Base-by-base conservation (phyloP, 2,329 filamentous ascomycete genomes). In the Trichoderma lentiforme region DNA sequence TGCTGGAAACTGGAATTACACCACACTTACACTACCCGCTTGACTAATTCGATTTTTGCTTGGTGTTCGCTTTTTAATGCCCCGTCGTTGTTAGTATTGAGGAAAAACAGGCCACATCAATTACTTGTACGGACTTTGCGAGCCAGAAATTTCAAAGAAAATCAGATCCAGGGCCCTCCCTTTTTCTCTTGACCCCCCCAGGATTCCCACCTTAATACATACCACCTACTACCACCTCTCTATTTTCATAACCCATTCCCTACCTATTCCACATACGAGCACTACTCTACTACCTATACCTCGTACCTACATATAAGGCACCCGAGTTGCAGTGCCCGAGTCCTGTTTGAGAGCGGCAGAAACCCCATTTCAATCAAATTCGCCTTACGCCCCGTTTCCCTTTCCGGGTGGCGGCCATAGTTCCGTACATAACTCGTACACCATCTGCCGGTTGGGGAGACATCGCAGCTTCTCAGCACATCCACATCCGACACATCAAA, bases 361-460 rank as follows among this genome's bases (percentile, higher is more conserved):
- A 6, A 21, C 3, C 36, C 65, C 26, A 43, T 18, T 18, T 47
- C 53, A 60, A 24, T 47, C 53, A 60, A 28, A 30, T n/a, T 60
- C 66, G 24, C 36, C 66, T n/a, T 36, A 28, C 56, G 53, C 65
- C 47, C 62, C 24, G n/a, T 51, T 51, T 47, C 64, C 53, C 53
- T 32, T 68, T 28, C 36, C 36, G 36, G 53, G 53, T 39, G 53
- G 34, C 34, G 64, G 26, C 26, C 66, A 60, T 61, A 61, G 26
- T 47, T 32, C 56, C 18, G 14, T 60, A 69, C 65, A 58, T 60
- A 47, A 43, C 64, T 30, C 51, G 51, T 66, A 66, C 63, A 67
- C 32, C 18, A 43, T 43, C 39, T 43, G 39, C 64, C 64, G 11
- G 26, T 15, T 30, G 30, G 43, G 24, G 21, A 36, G 51, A 36